Evolutionary conservation across 305 asterid species (phyloP), one percentile per base, ranked within the genome.

Genomic region (Withania somnifera): DNA sequence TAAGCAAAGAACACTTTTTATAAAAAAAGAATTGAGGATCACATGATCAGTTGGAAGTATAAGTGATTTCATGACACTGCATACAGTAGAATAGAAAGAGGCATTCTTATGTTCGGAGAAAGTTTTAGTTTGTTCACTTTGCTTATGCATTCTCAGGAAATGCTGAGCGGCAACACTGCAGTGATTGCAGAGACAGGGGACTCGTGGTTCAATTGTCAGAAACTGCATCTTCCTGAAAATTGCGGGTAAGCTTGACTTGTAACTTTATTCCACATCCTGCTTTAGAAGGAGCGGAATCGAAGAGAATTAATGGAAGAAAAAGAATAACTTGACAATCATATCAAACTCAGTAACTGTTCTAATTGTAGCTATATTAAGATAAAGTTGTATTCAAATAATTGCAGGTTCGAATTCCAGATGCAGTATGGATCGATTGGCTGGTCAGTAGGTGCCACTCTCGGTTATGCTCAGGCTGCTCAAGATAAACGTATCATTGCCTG

Each of bases 361-460:
- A 40, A 17, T 78, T 30, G 75, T 54, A 7, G 26, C 42, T 13
- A 4, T 68, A 3, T 3, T 20, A 40, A 42, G 78, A 69, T 69
- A 7, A 60, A 42, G 36, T 69, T 11, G 9, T 40, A 66, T 26
- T 22, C 24, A 11, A 32, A 51, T 81, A 9, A 13, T 17, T 30
- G 40, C 85, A 91, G 97, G 84, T 93, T 89, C 50, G 97, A 93
- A 86, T 93, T 93, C 85, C 97, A 93, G 88, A 93, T 93, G 97
- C 97, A 93, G 80, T 93, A 92, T 56, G 97, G 97, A 64, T 93
- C 97, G 20, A 93, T 93, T 30, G 97, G 97, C 26, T 93, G 97
- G 97, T 92, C 97, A 2, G 97, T 93, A 3, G 97, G 97, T n/a
- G 97, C 97, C 11, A 92, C 97, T 45, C 97, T 93, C 13, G 97